Conservation (phyloP, 73 alveolate species). For the Symbiodinium natans region DNA sequence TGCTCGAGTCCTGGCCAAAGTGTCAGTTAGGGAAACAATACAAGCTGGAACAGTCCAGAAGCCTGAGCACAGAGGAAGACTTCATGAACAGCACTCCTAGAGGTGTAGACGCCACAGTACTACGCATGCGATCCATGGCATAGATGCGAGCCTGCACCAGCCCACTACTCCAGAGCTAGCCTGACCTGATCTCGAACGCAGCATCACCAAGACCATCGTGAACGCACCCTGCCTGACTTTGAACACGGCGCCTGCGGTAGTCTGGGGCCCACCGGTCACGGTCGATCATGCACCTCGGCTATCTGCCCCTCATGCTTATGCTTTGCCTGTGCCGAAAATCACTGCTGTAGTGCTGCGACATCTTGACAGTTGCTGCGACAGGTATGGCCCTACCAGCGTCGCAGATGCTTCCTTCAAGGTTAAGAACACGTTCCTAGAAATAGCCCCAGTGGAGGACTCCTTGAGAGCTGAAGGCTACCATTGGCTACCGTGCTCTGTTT, state of each 20-base stretch:
- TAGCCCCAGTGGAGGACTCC: constrained; percentile 70
- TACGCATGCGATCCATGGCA: too few relatives aligned
- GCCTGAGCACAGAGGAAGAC: background rate
- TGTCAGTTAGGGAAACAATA: background rate
- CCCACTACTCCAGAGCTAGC: background rate
- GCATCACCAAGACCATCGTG: background rate
- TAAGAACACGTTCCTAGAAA: constrained; percentile 77
- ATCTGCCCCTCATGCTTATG: too few relatives aligned
- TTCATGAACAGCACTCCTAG: too few relatives aligned
- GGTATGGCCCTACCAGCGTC: constrained; percentile 43
- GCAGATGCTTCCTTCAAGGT: constrained; percentile 80
- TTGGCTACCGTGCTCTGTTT: background rate
- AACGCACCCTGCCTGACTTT: background rate
- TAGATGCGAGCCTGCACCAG: background rate
- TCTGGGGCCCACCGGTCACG: background rate
- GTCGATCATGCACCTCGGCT: background rate
- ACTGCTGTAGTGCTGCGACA: background rate
- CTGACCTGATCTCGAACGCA: background rate
- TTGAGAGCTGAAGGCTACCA: background rate
- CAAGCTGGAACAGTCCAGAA: background rate
- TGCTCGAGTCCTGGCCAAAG: background rate
- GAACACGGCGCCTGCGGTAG: background rate
- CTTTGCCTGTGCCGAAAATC: background rate
- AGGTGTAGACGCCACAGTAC: background rate
- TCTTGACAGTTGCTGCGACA: background rate